These are phyloP conservation scores for Wakefieldia striispora DNA, from an alignment of 768 basidiomycete genomes.

Conservation along the genomic window DNA sequence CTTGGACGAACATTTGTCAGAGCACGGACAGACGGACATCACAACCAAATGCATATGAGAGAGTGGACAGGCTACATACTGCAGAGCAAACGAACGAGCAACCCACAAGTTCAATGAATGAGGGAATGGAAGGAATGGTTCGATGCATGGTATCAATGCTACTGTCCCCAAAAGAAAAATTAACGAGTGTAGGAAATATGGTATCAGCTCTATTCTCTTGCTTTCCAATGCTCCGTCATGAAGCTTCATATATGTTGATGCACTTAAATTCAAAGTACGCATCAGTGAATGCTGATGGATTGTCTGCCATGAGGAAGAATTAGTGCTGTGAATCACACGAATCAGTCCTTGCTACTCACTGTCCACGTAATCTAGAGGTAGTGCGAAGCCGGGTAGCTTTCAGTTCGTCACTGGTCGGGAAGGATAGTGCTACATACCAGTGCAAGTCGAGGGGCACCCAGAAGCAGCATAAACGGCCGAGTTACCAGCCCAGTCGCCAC, in stretches of 20 bases:
- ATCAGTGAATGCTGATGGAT: slow-evolving; percentile 39
- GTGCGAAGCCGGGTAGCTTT: background rate
- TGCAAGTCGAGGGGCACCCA: slow-evolving; percentile 31
- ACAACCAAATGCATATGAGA: too few species aligned
- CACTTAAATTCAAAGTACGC: slow-evolving; percentile 43
- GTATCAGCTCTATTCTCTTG: too few species aligned
- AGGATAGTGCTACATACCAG: slow-evolving; percentile 15
- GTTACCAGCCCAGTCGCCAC: slow-evolving; percentile 32
- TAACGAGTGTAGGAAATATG: too few species aligned
- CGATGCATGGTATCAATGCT: too few species aligned
- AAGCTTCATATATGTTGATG: slow-evolving; percentile 34
- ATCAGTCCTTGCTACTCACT: slow-evolving; percentile 7
- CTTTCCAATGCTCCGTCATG: background rate
- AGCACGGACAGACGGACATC: too few species aligned
- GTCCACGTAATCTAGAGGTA: slow-evolving; percentile 25
- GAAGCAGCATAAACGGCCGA: slow-evolving; percentile 25
- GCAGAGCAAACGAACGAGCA: too few species aligned
- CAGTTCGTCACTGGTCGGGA: background rate
- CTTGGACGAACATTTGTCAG: too few species aligned
- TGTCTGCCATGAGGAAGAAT: slow-evolving; percentile 18
- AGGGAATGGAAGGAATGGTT: too few species aligned
- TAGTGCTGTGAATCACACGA: background rate
- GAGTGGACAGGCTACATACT: too few species aligned
- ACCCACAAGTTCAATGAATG: too few species aligned
- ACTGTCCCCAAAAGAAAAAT: too few species aligned